Conservation (phyloP, 2,329 filamentous ascomycete species). For the Gyromitra esculenta region DNA sequence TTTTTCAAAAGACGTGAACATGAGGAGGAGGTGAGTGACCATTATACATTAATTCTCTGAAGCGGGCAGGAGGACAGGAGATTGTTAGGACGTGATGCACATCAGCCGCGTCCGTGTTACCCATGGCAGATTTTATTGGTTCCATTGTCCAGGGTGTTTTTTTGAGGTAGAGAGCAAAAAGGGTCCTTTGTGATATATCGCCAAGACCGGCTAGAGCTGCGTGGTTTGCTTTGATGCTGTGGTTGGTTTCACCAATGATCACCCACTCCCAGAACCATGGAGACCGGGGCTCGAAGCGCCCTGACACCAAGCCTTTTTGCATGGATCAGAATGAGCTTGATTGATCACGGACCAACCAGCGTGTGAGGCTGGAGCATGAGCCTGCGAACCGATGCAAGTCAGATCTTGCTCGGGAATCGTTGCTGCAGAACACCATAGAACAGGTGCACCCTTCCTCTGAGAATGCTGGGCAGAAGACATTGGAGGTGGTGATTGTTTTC, state of each 20-base stretch:
- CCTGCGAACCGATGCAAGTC: slow-evolving; percentile 1
- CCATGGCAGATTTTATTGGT: not conserved
- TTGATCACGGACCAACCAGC: slow-evolving; percentile 17
- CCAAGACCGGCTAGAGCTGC: slow-evolving; percentile 24
- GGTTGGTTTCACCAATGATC: slow-evolving; percentile 33
- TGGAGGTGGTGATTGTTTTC: slow-evolving; percentile 12
- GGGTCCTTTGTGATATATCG: slow-evolving; percentile 34
- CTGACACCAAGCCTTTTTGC: slow-evolving; percentile 6
- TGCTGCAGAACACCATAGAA: slow-evolving; percentile 10
- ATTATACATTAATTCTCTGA: slow-evolving; percentile 8
- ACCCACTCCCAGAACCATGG: slow-evolving; percentile 22
- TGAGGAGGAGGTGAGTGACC: slow-evolving; percentile 16
- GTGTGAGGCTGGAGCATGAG: slow-evolving; percentile 9
- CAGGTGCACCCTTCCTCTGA: not conserved
- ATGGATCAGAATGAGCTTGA: slow-evolving; percentile 4
- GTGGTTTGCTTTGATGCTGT: not conserved
- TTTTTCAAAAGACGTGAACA: not conserved
- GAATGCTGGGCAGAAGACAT: not conserved
- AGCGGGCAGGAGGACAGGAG: not conserved
- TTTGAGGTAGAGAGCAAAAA: not conserved
- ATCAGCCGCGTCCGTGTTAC: slow-evolving; percentile 31
- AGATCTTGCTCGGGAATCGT: slow-evolving; percentile 22
- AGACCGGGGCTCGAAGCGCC: slow-evolving; percentile 5
- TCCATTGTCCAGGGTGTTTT: not conserved
- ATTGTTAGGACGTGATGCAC: not conserved